Base-by-base conservation (phyloP, 768 basidiomycete genomes). In the Podaxis sp. region DNA sequence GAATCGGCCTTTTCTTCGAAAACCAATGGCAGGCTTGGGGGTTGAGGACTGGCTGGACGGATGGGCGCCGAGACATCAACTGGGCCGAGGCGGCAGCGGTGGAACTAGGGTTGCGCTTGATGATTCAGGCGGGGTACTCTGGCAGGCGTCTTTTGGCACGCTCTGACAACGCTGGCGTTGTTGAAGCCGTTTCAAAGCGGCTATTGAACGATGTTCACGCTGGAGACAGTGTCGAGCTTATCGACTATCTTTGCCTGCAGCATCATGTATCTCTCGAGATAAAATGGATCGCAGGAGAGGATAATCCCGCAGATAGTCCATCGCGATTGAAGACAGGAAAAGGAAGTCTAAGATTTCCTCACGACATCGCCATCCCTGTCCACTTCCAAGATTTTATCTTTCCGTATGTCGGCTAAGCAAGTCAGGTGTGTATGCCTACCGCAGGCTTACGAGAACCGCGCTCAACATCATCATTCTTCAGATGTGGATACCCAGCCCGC, bases 1-100 rank as follows among this genome's bases (percentile, higher is more conserved):
- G 49, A 11, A 50, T 50, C 19, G 49, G 49, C 2, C 65, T 83
- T 6, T 40, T 77, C 0, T 57, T 73, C 2, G 64, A 74, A 7
- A 67, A 66, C 1, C 46, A 53, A 1, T 83, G 79, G 79, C 65
- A 76, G 0, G 74, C 80, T 0, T 82, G 79, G 80, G 64, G 69
- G 27, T 67, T 81, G 11, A 69, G 56, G n/a, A 41, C 63, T 0
- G 74, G 74, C 3, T 77, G 76, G 74, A 64, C 66, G 19, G 38
- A 51, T 2, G 54, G 69, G 0, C 70, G 71, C 7, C 49, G 75
- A 6, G 68, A 75, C 57, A 82, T 79, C 19, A 73, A 75, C 2
- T 82, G 81, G 80, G 77, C 75, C 0, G 81, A 82, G 67, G 75
- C 80, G 27, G 73, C 77, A 0, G 80, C 77, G 0, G 69, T 80